A percentile compares a stretch with the other conserved stretches of the same genome.
phyloP scores from a whole-genome alignment of 805 yeast genomes.

The Metschnikowia bowlesiae region DNA sequence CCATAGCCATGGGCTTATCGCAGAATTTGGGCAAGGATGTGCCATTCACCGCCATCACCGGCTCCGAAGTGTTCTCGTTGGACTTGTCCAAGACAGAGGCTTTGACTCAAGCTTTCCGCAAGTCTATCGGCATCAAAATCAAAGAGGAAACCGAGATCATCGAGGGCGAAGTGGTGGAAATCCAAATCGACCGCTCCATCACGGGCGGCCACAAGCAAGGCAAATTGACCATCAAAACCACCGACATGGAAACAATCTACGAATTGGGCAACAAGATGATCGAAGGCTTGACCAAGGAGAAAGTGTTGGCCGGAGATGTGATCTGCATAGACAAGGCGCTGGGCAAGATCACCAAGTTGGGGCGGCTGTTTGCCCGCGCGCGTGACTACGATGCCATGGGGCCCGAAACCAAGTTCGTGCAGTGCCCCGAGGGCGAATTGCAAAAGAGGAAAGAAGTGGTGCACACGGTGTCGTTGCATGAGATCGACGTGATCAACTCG shows the following conservation, averaged over 20 bases:
- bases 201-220: conserved; percentile 99
- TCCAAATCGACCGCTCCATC: conserved; percentile 86
- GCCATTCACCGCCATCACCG: conserved; percentile 94
- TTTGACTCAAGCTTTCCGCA: conserved; percentile 92
- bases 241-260: conserved; percentile 98
- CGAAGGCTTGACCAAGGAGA: conserved; percentile 89
- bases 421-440: conserved; percentile 97
- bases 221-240: conserved; percentile 91
- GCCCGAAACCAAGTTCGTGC: conserved; percentile 95
- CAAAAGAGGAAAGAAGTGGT: conserved; percentile 94
- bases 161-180: conserved; percentile 98
- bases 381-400: conserved; percentile 99
- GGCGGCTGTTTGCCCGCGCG: conserved; percentile 93
- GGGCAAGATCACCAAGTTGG: conserved; percentile 90
- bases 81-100: conserved; percentile 96
- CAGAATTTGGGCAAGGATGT: conserved; percentile 73
- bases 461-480: conserved; percentile 97
- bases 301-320: conserved; percentile 95
- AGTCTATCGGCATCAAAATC: conserved; percentile 90
- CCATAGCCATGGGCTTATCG: conserved; percentile 90
- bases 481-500: conserved; percentile 95
- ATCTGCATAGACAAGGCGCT: conserved; percentile 92
- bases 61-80: conserved; percentile 86
- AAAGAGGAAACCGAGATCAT: conserved; percentile 96
- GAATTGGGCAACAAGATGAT: conserved; percentile 94